Evolutionary conservation across 805 yeast genomes (phyloP).

Genomic region (Yamadazyma takamatsuzukensis): DNA sequence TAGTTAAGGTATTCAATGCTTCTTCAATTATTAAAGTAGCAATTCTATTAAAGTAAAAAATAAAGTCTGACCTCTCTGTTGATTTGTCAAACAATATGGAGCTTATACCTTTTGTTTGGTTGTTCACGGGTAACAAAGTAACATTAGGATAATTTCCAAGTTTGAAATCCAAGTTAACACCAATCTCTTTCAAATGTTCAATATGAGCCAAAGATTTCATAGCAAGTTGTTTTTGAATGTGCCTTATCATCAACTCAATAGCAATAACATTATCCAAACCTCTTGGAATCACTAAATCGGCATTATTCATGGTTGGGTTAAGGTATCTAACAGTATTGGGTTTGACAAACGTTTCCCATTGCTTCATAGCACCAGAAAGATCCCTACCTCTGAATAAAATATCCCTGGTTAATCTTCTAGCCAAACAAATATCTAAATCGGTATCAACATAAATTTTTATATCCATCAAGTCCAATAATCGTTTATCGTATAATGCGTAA

Average conservation of each 20-base stretch:
- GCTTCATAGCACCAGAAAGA: slow-evolving; percentile 72
- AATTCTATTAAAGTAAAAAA: slow-evolving; percentile 83
- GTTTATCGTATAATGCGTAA: slow-evolving; percentile 69
- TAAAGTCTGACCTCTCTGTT: slow-evolving; percentile 70
- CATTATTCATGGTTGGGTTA: slow-evolving; percentile 69
- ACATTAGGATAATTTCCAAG: slow-evolving; percentile 26
- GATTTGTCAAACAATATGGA: slow-evolving; percentile 59
- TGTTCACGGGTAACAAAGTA: slow-evolving; percentile 43
- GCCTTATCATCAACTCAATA: slow-evolving; percentile 72
- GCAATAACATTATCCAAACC: slow-evolving; percentile 83
- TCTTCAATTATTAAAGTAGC: slow-evolving; percentile 63
- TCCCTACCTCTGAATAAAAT: slow-evolving; percentile 85
- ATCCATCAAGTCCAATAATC: slow-evolving; percentile 74
- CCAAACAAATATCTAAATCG: slow-evolving; percentile 87
- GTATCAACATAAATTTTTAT: slow-evolving; percentile 90
- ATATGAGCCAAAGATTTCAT: slow-evolving; percentile 68
- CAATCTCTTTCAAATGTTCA: slow-evolving; percentile 56
- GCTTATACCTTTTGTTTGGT: slow-evolving; percentile 69
- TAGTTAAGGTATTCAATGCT: slow-evolving; percentile 58
- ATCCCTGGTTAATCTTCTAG: slow-evolving; percentile 84
- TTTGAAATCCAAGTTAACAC: slow-evolving; percentile 36
- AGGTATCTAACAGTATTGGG: slow-evolving; percentile 82
- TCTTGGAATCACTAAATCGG: slow-evolving; percentile 88
- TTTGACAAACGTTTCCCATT: slow-evolving; percentile 89
- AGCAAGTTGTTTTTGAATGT: slow-evolving; percentile 67